Base-by-base conservation (phyloP, 2,329 filamentous ascomycete species). In the Phaeosphaeria sp. region DNA sequence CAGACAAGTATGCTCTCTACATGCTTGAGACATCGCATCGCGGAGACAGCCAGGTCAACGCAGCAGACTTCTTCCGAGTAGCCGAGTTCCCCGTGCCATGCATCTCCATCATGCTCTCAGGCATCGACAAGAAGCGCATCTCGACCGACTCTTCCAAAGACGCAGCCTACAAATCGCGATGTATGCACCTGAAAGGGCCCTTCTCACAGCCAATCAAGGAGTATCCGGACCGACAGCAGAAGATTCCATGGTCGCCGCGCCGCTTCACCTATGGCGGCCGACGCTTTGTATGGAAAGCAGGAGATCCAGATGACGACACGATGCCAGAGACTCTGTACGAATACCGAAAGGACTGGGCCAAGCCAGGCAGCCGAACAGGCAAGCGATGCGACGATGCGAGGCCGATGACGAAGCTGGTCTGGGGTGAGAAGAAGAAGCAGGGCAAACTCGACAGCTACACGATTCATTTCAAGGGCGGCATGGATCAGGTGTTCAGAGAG, bases 261-360 rank as follows among this genome's bases (percentile, higher is more conserved):
- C 69, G 74, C 23, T 76, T 76, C 53, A 75, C 63, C 6, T 76
- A 76, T 47, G 74, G 73, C 42, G 74, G 74, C 10, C 72, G 74
- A 7, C 67, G 71, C 20, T 76, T 76, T 54, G 74, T 78, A 20
- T 85, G 81, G 79, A 81, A 71, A 36, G 73, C 73, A 9, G 80
- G 76, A 20, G 66, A 77, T 21, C 78, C 80, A 2, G 71, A 84
- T 67, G 82, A 84, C 60, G 81, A 84, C 39, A 72, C 73, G 6
- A 76, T 76, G 74, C 73, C 73, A 6, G 74, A 76, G 63, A 74
- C 73, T 4, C 63, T 76, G 21, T 76, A 75, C 59, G 74, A 76
- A 52, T 76, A 72, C 50, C 65, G 66, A 25, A 66, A 64, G 27
- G 73, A 76, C 46, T 75, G 68, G 68, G 66, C 71, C 10, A 76